Conservation (phyloP, 1,284 basidiomycete species). For the Flammula alnicola region DNA sequence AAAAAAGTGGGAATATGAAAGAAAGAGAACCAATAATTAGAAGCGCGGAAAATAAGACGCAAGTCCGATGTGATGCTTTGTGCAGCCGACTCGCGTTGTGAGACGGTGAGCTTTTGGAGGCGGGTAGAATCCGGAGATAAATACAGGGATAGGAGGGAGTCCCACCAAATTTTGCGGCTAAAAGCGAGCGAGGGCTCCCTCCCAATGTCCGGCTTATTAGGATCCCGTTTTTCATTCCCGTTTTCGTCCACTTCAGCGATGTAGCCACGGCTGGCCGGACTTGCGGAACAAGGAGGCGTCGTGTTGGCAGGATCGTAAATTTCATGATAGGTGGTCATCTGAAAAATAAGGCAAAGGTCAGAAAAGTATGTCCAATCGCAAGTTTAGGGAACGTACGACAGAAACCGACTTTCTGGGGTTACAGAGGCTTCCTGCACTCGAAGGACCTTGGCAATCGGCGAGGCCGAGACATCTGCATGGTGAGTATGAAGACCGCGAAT, state of each 20-base stretch:
- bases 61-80: conserved; percentile 58
- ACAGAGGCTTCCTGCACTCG: conserved; percentile 17
- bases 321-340: conserved; percentile 27
- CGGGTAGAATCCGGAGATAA: conserved; percentile 39
- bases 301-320: conserved; percentile 24
- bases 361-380: conserved; percentile 38
- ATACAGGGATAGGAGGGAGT: conserved; percentile 65
- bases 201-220: conserved; percentile 34
- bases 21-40: conserved; percentile 75
- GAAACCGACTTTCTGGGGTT: conserved; percentile 18
- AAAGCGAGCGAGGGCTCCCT: conserved; percentile 66
- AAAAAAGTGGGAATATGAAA: conserved; percentile 73
- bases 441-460: conserved; percentile 22
- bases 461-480: conserved; percentile 26
- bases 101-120: conserved; percentile 38
- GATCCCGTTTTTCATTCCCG: conserved; percentile 35
- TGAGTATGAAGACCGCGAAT: conserved; percentile 20
- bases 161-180: conserved; percentile 78
- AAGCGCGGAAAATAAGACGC: conserved; percentile 65
- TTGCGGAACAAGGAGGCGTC: conserved; percentile 20
- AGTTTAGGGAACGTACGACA: conserved; percentile 11
- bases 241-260: conserved; percentile 41
- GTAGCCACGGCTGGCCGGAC: conserved; percentile 41
- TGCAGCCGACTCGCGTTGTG: conserved; percentile 49
- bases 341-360: conserved; percentile 1